Conservation (phyloP, 139 green algal species). For the Trebouxia sp. region DNA sequence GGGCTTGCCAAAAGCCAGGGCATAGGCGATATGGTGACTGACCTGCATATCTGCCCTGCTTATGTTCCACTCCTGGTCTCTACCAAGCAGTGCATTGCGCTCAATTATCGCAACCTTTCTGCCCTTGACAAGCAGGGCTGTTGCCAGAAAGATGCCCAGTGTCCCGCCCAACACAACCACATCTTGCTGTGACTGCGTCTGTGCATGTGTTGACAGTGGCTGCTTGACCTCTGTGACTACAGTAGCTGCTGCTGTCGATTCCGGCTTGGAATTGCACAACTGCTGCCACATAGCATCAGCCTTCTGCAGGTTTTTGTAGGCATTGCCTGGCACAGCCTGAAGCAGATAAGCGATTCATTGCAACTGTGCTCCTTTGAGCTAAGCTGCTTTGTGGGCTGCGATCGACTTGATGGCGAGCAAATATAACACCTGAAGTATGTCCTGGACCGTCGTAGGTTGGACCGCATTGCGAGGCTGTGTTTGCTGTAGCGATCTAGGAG, state of each 20-base stretch:
- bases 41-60: constrained; percentile 68
- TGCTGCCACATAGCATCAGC: constrained; percentile 9
- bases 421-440: background rate
- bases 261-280: background rate
- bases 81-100: constrained; percentile 69
- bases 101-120: constrained; percentile 87
- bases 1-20: background rate
- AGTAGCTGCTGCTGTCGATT: background rate
- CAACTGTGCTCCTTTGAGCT: too few relatives aligned
- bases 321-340: background rate
- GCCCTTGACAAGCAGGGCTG: constrained; percentile 57
- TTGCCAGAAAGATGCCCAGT: constrained; percentile 69
- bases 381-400: too few relatives aligned
- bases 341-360: background rate
- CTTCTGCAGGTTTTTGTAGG: background rate
- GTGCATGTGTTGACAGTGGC: background rate
- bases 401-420: background rate
- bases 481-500: too few relatives aligned
- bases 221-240: background rate
- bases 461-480: too few relatives aligned
- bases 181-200: constrained; percentile 13
- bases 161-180: constrained; percentile 30
- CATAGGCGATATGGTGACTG: background rate
- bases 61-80: constrained; percentile 89
- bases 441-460: background rate